Evolutionary conservation across 108 stramenopile species (phyloP), one percentile per base, ranked within the genome.

Genomic region (Nitzschia inconspicua): DNA sequence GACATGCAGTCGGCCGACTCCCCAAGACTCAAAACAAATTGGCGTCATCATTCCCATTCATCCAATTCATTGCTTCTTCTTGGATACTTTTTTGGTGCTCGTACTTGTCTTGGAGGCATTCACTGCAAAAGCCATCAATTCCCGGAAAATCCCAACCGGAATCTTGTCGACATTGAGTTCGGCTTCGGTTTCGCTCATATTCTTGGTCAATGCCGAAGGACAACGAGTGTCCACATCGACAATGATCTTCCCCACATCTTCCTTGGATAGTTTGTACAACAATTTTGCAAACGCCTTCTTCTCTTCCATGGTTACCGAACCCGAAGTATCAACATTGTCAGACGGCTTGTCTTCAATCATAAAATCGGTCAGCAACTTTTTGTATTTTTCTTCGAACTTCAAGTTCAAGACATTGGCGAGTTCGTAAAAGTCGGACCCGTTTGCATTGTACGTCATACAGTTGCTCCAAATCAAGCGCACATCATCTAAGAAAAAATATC

Each of bases 91-190:
- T 70, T 86, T 86, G 39, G 74, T 82, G 63, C 44, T 41, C 3
- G 70, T 27, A 7, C 53, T 20, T 28, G 53, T 47, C 32, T 47
- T 25, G 44, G 42, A 22, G 23, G 32, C 41, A 16, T 49, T 59
- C 10, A 56, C 55, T 4, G 73, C 63, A 57, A 65, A 69, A 3
- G 57, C 32, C 30, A 47, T 57, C n/a, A 95, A 51, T 54, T 96
- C 92, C 43, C 60, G 57, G 73, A 98, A 95, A 20, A 85, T 65
- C 27, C 70, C 60, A 7, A 91, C 63, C n/a, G 70, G 70, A 23
- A 98, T 77, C 35, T 75, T 79, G 78, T 98, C 97, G 6, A 98
- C 79, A 71, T 98, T 97, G 44, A 98, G 65, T 70, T 97, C 95
- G 24, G 94, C 84, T 75, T 95, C 93, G 72, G 93, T 95, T 70